A percentile compares a stretch with the other conserved stretches of the same genome.
These are phyloP conservation scores for Amoebophrya sp. DNA, from an alignment of 169 alveolate genomes.

Conservation along the genomic window DNA sequence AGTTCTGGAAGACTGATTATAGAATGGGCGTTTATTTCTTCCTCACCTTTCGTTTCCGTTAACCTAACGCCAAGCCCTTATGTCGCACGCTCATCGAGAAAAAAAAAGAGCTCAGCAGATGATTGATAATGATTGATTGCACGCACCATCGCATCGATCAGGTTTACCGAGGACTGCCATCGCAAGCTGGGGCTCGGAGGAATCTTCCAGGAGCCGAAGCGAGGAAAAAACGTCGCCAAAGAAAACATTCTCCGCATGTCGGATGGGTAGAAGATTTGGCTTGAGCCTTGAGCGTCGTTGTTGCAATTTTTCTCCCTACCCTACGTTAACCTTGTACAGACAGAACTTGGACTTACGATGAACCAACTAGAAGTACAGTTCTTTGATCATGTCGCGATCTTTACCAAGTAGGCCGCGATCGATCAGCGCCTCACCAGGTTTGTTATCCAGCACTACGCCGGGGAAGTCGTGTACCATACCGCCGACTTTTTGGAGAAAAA, in stretches of 20 bases:
- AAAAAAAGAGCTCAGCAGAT: no score
- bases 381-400: no score
- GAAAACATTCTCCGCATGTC: not conserved
- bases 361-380: no score
- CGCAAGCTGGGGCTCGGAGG: not conserved
- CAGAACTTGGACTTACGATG: no score
- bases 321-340: no score
- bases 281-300: no score
- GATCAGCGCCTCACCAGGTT: not conserved
- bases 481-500: constrained; percentile 3
- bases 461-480: constrained; percentile 3
- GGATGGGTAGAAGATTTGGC: not conserved
- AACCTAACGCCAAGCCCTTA: not conserved
- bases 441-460: not conserved
- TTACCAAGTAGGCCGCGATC: no score
- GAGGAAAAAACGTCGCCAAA: not conserved
- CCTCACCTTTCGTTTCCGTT: not conserved
- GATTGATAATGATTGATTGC: not conserved
- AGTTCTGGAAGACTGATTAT: no score
- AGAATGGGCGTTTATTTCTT: not conserved
- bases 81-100: no score
- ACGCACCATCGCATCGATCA: not conserved
- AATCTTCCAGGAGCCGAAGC: not conserved
- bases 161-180: not conserved
- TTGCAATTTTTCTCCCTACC: no score